A percentile compares a stretch with the other conserved stretches of the same genome.
phyloP scores from a whole-genome alignment of 2,329 filamentous ascomycete genomes.

The Aspergillus alliaceus region DNA sequence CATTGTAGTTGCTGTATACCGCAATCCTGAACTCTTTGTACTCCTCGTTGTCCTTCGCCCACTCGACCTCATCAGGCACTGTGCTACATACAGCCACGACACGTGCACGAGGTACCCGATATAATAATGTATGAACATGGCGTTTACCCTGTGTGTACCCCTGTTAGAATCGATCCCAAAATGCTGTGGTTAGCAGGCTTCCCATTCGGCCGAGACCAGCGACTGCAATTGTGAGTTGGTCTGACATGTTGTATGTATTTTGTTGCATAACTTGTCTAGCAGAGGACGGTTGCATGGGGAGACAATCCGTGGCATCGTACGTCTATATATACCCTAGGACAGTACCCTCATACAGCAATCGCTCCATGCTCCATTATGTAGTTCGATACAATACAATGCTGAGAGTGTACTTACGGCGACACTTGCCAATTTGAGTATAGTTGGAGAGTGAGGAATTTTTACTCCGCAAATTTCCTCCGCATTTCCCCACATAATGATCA shows the following conservation, averaged over 20 bases:
- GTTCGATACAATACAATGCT: neutral
- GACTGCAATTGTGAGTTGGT: neutral
- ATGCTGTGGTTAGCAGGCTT: neutral
- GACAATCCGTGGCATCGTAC: neutral
- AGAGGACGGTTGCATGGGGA: neutral
- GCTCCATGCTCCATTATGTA: neutral
- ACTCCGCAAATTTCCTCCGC: neutral
- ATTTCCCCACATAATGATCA: neutral
- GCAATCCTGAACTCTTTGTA: conserved; percentile 43
- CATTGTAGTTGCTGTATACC: conserved; percentile 49
- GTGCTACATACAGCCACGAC: conserved; percentile 17
- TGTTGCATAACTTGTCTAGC: neutral
- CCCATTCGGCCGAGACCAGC: neutral
- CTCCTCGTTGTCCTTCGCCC: conserved; percentile 47
- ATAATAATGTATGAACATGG: conserved; percentile 9
- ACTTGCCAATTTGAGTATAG: neutral
- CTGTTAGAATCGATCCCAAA: neutral
- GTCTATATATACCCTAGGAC: neutral
- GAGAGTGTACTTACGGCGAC: neutral
- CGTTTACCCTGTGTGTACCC: conserved; percentile 6
- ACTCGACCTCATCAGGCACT: conserved; percentile 37
- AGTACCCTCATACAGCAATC: neutral
- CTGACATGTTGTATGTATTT: neutral
- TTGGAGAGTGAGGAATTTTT: neutral
- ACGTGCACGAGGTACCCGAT: conserved; percentile 1